Percentiles rank a stretch among this genome's conserved stretches.
phyloP scores from a whole-genome alignment of 257 asterid genomes.

The Nicotiana tomentosiformis region DNA sequence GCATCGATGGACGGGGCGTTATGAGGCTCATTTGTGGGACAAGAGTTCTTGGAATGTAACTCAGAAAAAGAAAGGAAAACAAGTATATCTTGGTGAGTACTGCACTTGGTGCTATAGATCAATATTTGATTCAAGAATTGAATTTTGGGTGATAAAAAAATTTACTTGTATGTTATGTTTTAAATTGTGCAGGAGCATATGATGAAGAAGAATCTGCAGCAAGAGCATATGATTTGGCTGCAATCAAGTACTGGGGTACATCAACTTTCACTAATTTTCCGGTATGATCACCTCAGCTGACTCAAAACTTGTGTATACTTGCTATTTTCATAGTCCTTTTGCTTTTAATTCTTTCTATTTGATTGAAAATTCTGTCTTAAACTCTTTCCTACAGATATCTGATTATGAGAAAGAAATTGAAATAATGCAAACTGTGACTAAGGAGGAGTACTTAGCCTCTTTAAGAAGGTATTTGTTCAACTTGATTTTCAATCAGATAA shows the following conservation, averaged over 20 bases:
- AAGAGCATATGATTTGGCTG: slow-evolving; percentile 86
- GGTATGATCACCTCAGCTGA: slow-evolving; percentile 25
- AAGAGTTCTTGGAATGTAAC: slow-evolving; percentile 81
- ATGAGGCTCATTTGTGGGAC: slow-evolving; percentile 87
- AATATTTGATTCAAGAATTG: slow-evolving; percentile 2
- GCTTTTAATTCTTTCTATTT: background rate
- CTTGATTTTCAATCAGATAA: background rate
- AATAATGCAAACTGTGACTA: slow-evolving; percentile 54
- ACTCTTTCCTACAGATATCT: slow-evolving; percentile 28
- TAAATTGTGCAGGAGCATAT: slow-evolving; percentile 47
- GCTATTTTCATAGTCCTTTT: background rate
- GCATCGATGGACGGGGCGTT: slow-evolving; percentile 83
- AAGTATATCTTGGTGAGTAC: slow-evolving; percentile 78
- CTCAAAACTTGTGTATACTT: background rate
- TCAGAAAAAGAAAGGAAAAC: slow-evolving; percentile 83
- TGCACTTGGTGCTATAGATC: background rate
- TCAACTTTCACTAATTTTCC: slow-evolving; percentile 73
- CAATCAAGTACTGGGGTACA: slow-evolving; percentile 77
- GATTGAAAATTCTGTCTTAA: background rate
- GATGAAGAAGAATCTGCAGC: slow-evolving; percentile 91
- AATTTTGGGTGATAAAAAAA: background rate
- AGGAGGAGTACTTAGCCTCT: slow-evolving; percentile 69
- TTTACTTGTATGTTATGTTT: background rate
- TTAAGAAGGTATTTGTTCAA: slow-evolving; percentile 51
- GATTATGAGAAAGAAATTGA: slow-evolving; percentile 58